Evolutionary conservation across 371 early-diverging fungal genomes (phyloP).

Genomic region (Dichotomocladium elegans): DNA sequence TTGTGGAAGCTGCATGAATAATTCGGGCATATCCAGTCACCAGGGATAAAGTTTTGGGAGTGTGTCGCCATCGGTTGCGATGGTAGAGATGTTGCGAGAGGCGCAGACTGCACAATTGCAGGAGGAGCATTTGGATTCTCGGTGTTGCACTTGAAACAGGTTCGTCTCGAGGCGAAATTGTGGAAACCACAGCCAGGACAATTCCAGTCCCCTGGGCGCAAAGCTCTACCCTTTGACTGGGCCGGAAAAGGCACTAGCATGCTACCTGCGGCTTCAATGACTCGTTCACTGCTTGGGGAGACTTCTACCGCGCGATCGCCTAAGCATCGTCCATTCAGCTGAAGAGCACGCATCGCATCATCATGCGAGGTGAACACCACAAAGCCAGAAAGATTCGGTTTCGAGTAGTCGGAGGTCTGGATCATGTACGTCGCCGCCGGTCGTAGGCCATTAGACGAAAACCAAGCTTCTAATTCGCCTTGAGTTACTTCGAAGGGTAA

Average conservation of each 20-base stretch:
- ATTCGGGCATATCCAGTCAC: conserved; percentile 56
- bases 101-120: neutral
- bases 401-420: conserved; percentile 38
- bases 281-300: conserved; percentile 55
- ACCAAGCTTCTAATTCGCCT: conserved; percentile 65
- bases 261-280: conserved; percentile 46
- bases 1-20: conserved; percentile 54
- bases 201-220: conserved; percentile 74
- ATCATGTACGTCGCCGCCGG: conserved; percentile 58
- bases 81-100: conserved; percentile 11
- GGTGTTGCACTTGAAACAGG: conserved; percentile 68
- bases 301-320: conserved; percentile 68
- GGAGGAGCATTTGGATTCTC: conserved; percentile 32
- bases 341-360: conserved; percentile 62
- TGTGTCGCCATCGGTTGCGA: conserved; percentile 8
- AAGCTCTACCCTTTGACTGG: conserved; percentile 34
- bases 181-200: conserved; percentile 71
- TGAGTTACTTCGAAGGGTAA: conserved; percentile 62
- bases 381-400: conserved; percentile 62
- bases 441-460: conserved; percentile 52
- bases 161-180: conserved; percentile 69
- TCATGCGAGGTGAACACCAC: conserved; percentile 51
- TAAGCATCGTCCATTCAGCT: conserved; percentile 63
- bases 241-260: conserved; percentile 58
- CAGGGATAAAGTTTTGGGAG: conserved; percentile 19